Percentiles rank a stretch among this genome's conserved stretches.
These are phyloP conservation scores for Spiraea crenata DNA, from an alignment of 331 rosid genomes.

Conservation along the genomic window DNA sequence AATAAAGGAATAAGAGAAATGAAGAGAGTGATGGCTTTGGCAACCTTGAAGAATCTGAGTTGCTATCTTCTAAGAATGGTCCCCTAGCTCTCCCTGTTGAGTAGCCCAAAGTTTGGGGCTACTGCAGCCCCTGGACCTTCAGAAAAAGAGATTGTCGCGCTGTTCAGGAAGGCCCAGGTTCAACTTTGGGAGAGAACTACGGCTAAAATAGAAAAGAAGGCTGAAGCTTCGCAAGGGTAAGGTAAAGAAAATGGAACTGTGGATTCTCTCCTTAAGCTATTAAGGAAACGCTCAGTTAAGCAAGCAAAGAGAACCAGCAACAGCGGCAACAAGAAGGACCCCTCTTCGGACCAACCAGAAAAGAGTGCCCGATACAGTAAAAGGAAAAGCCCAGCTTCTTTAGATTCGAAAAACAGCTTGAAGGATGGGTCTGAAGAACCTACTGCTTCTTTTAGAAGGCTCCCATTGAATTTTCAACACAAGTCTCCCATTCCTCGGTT, in stretches of 20 bases:
- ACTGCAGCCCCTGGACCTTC: conserved; percentile 82
- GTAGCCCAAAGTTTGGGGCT: conserved; percentile 57
- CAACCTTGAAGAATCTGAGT: conserved; percentile 60
- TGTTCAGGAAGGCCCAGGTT: conserved; percentile 85
- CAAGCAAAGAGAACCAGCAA: conserved; percentile 55
- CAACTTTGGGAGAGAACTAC: conserved; percentile 80
- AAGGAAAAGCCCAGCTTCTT: conserved; percentile 34
- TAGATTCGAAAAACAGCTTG: conserved; percentile 37
- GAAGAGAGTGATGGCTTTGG: conserved; percentile 64
- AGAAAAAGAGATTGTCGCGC: conserved; percentile 92
- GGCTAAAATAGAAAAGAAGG: conserved; percentile 69
- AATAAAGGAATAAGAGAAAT: conserved; percentile 57
- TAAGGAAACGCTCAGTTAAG: conserved; percentile 74
- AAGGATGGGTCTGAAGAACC: conserved; percentile 50
- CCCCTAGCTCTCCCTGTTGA: conserved; percentile 52
- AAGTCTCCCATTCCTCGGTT: conserved; percentile 77
- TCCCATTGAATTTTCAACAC: conserved; percentile 66
- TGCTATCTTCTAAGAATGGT: conserved; percentile 69
- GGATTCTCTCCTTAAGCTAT: conserved; percentile 78
- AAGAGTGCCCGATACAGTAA: conserved; percentile 39
- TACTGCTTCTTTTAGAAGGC: conserved; percentile 42
- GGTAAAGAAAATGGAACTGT: conserved; percentile 68
- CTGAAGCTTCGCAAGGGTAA: conserved; percentile 48
- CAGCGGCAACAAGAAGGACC: conserved; percentile 39
- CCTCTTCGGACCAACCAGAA: conserved; percentile 41